Evolutionary conservation across 805 yeast species (phyloP).

Genomic region (Ogataea henricii): DNA sequence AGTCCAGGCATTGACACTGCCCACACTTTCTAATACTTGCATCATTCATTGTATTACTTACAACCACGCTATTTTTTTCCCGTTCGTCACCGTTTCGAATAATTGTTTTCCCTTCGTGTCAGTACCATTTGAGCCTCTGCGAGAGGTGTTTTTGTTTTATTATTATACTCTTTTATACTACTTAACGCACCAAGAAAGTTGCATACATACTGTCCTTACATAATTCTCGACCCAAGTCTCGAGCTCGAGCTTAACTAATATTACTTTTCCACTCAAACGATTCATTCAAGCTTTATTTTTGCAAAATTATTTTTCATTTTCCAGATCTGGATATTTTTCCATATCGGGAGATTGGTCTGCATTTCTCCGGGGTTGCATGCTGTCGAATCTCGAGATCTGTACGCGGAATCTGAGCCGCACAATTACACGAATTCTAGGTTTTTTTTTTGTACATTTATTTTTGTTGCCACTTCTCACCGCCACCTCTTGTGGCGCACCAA

Average conservation of each 20-base stretch:
- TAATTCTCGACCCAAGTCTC: no score
- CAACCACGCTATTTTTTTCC: not conserved
- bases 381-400: not conserved
- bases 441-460: not conserved
- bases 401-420: not conserved
- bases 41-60: slow-evolving; percentile 8
- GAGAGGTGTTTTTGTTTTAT: not conserved
- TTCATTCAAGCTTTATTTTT: not conserved
- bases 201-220: slow-evolving; percentile 2
- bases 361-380: not conserved
- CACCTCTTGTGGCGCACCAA: not conserved
- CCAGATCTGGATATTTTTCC: slow-evolving; percentile 3
- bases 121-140: slow-evolving; percentile 5
- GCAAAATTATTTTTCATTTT: not conserved
- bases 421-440: not conserved
- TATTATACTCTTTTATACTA: not conserved
- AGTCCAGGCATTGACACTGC: not conserved
- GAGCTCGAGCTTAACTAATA: no score
- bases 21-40: slow-evolving; percentile 5
- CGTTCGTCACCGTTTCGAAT: slow-evolving; percentile 3
- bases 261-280: not conserved
- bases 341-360: not conserved
- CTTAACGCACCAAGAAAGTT: not conserved
- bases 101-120: not conserved
- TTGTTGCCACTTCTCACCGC: not conserved